A percentile compares a stretch with the other conserved stretches of the same genome.
phyloP scores from a whole-genome alignment of 257 asterid species.

The Fraxinus anomala region DNA sequence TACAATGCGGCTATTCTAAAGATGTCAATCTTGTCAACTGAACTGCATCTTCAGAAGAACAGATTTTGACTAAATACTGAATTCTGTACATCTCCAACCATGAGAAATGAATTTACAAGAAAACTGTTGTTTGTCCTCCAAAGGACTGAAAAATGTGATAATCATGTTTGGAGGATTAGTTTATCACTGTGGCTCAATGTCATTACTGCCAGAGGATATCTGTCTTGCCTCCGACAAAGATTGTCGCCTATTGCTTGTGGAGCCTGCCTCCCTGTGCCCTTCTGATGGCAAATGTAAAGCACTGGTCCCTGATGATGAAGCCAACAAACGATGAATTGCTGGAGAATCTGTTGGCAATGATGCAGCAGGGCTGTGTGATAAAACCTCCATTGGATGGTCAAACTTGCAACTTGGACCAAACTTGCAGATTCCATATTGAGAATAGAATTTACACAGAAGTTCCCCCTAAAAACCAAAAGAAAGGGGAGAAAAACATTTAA shows the following conservation, averaged over 20 bases:
- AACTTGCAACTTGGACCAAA: slow-evolving; percentile 99
- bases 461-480: slow-evolving; percentile 70
- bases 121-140: slow-evolving; percentile 49
- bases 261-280: slow-evolving; percentile 60
- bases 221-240: slow-evolving; percentile 70
- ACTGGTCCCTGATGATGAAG: slow-evolving; percentile 67
- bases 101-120: slow-evolving; percentile 70
- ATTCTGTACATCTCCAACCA: slow-evolving; percentile 72
- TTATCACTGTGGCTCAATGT: slow-evolving; percentile 74
- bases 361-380: slow-evolving; percentile 57
- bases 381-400: slow-evolving; percentile 91
- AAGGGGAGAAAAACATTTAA: slow-evolving; percentile 28
- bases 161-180: slow-evolving; percentile 37
- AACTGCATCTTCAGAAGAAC: slow-evolving; percentile 37
- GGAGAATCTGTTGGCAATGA: slow-evolving; percentile 63
- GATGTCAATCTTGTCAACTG: slow-evolving; percentile 7
- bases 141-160: slow-evolving; percentile 35
- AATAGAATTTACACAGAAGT: slow-evolving; percentile 84
- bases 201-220: slow-evolving; percentile 69
- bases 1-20: slow-evolving; percentile 46
- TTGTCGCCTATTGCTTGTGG: slow-evolving; percentile 60
- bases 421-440: slow-evolving; percentile 94
- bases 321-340: slow-evolving; percentile 61
- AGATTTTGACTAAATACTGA: slow-evolving; percentile 47
- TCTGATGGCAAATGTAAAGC: slow-evolving; percentile 67